These are phyloP conservation scores for Penicillium sp. DNA, from an alignment of 2,329 filamentous ascomycete genomes.

Conservation along the genomic window DNA sequence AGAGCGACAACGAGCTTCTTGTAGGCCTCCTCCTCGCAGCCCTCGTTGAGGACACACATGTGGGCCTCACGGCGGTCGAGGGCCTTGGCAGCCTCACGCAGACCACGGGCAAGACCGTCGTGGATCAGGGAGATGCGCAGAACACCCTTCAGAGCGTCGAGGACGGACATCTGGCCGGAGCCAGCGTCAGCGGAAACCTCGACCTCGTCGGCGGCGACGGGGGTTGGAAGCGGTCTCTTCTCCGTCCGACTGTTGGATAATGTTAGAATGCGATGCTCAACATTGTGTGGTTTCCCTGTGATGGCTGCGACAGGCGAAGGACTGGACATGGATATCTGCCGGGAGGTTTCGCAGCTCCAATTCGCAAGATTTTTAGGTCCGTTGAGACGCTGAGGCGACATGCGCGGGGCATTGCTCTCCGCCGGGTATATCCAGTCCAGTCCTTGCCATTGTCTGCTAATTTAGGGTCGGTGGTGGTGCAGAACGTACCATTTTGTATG, in stretches of 20 bases:
- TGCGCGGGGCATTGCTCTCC: not conserved
- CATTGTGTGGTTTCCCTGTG: not conserved
- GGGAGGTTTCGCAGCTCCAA: not conserved
- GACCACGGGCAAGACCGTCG: constrained; percentile 96
- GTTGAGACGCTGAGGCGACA: not conserved
- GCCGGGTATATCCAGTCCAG: constrained; percentile 2
- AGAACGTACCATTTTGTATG: constrained; percentile 44
- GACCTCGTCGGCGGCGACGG: constrained; percentile 75
- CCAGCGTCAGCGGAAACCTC: constrained; percentile 88
- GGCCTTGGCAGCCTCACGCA: constrained; percentile 97
- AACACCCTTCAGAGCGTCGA: constrained; percentile 97
- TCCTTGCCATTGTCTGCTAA: constrained; percentile 6
- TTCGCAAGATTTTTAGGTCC: not conserved
- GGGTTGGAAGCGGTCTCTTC: constrained; percentile 85
- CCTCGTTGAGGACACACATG: constrained; percentile 99
- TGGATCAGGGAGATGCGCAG: constrained; percentile 98
- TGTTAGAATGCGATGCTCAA: constrained; percentile 13
- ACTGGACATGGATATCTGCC: not conserved
- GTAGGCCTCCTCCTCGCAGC: constrained; percentile 99
- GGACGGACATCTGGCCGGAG: constrained; percentile 80
- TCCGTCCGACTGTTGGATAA: constrained; percentile 85
- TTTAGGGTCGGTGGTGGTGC: not conserved
- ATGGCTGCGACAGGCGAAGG: not conserved
- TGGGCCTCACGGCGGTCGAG: constrained; percentile 98
- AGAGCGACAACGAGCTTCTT: constrained; percentile 99